phyloP scores from a whole-genome alignment of 176 grass and related monocot genomes.

The Puccinellia tenuiflora region DNA sequence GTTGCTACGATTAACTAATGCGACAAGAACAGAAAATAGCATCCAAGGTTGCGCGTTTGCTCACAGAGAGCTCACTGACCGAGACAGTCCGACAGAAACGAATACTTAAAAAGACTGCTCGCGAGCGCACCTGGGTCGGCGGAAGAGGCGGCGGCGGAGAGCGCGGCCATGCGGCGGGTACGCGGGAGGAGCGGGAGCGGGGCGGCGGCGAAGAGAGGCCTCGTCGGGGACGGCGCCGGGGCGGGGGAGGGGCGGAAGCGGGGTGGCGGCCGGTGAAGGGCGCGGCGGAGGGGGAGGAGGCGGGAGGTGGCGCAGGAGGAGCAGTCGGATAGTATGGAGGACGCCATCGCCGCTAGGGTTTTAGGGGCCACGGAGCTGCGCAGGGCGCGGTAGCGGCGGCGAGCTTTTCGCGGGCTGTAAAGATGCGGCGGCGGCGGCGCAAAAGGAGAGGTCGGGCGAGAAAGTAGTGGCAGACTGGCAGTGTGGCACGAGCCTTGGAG shows the following conservation, averaged over 20 bases:
- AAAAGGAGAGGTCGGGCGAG: background rate
- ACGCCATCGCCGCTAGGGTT: constrained; percentile 34
- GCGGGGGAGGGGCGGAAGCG: constrained; percentile 19
- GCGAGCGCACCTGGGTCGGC: constrained; percentile 26
- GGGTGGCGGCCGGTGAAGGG: constrained; percentile 16
- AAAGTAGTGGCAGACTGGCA: too few species aligned
- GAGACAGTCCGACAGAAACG: background rate
- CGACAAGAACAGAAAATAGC: background rate
- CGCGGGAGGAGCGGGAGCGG: constrained; percentile 9
- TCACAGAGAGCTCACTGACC: background rate
- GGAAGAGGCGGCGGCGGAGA: constrained; percentile 1
- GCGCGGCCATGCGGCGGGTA: constrained; percentile 16
- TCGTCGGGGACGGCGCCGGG: background rate
- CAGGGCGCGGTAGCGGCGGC: background rate
- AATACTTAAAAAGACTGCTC: background rate
- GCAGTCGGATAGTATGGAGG: constrained; percentile 50
- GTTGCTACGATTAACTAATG: background rate
- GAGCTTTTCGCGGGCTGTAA: background rate
- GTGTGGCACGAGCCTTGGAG: background rate
- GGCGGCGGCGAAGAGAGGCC: background rate
- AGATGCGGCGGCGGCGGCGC: background rate
- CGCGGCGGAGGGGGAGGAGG: constrained; percentile 43
- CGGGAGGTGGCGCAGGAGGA: constrained; percentile 36
- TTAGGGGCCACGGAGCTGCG: background rate
- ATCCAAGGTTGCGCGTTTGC: background rate